Base-by-base conservation (phyloP, 139 green algal species). In the Edaphochlamys debaryana region DNA sequence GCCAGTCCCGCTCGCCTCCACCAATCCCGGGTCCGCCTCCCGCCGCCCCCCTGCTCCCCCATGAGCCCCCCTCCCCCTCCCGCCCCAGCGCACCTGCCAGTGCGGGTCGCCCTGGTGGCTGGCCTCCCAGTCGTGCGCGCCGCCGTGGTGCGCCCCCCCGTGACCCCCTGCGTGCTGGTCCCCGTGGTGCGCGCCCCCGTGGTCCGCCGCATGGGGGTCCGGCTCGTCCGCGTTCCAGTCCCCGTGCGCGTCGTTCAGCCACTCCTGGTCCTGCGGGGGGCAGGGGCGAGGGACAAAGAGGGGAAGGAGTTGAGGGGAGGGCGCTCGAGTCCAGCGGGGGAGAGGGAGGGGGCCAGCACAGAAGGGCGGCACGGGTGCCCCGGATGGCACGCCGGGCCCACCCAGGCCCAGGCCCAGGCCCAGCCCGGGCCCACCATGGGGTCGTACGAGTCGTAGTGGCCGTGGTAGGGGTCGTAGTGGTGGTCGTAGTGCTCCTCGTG, bases 391-490 rank as follows among this genome's bases (percentile, higher is more conserved):
- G n/a, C n/a, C n/a, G n/a, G n/a, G n/a, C n/a, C n/a, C n/a, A n/a
- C n/a, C n/a, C n/a, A n/a, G n/a, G n/a, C n/a, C n/a, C n/a, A n/a
- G n/a, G n/a, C n/a, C n/a, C n/a, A n/a, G n/a, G n/a, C n/a, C n/a
- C n/a, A n/a, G n/a, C n/a, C n/a, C n/a, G n/a, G n/a, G n/a, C 76
- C 0, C 41, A 82, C 76, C 76, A 82, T 50, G 22, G 76, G 76
- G 27, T 82, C 76, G 63, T 82, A 82, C 7, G 3, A 9, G 41
- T 82, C 76, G 76, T 82, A 82, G 42, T 84, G 78, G 29, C 66
- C 66, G 37, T 84, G 66, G 78, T 75, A 77, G 27, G 68, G 78
- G 66, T 84, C 78, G 78, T 83, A 75, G 66, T 80, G n/a, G 74
- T 70, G 4, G 30, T 40, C 8, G 36, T 56, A 8, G 45, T 40